Conservation (phyloP, 1,139 yeast genomes). For the Citeromyces hawaiiensis region DNA sequence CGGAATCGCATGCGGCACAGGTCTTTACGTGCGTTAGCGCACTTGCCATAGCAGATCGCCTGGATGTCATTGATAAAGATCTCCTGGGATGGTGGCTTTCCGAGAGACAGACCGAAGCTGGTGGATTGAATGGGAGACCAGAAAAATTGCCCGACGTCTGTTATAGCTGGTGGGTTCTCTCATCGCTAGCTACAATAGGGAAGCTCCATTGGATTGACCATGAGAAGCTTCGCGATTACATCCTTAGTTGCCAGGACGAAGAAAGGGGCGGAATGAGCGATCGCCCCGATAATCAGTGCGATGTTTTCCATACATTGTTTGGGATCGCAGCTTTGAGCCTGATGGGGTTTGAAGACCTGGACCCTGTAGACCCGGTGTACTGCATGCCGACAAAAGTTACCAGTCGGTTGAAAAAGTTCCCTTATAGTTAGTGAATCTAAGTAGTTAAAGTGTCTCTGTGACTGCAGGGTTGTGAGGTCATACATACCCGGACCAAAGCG, state of each 20-base stretch:
- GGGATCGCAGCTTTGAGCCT: slow-evolving; percentile 81
- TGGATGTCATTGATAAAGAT: slow-evolving; percentile 40
- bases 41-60: slow-evolving; percentile 50
- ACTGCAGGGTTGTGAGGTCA: too few relatives aligned
- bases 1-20: slow-evolving; percentile 93
- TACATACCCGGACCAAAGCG: too few relatives aligned
- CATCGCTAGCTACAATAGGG: slow-evolving; percentile 58
- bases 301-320: slow-evolving; percentile 85
- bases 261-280: slow-evolving; percentile 85
- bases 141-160: slow-evolving; percentile 95
- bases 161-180: slow-evolving; percentile 95
- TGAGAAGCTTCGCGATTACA: slow-evolving; percentile 45
- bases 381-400: slow-evolving; percentile 58
- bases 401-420: slow-evolving; percentile 33
- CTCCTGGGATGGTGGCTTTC: slow-evolving; percentile 72
- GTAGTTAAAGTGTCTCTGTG: too few relatives aligned
- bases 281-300: slow-evolving; percentile 82
- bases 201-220: slow-evolving; percentile 66
- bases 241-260: slow-evolving; percentile 65
- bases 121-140: slow-evolving; percentile 95
- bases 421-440: slow-evolving; percentile 15
- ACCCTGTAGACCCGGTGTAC: slow-evolving; percentile 67
- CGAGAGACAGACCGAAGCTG: slow-evolving; percentile 80
- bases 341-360: slow-evolving; percentile 44
- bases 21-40: slow-evolving; percentile 80